phyloP scores from a whole-genome alignment of 2,329 filamentous ascomycete species.

The Colletotrichum echinochloae region DNA sequence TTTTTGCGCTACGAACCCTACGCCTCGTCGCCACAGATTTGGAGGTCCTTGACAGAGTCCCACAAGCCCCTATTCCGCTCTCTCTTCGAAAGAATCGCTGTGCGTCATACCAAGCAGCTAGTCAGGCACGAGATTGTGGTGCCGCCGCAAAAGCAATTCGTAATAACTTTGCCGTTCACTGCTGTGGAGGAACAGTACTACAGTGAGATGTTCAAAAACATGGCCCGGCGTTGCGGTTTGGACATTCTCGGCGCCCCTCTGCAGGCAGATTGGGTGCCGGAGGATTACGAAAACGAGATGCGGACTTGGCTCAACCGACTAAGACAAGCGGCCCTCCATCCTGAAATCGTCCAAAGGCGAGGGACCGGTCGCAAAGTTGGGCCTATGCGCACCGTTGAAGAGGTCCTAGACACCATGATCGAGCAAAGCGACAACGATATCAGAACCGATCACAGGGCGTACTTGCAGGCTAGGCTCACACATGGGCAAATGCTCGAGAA shows the following conservation, averaged over 20 bases:
- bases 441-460: slow-evolving; percentile 74
- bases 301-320: slow-evolving; percentile 81
- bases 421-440: slow-evolving; percentile 80
- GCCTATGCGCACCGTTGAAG: slow-evolving; percentile 82
- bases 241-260: slow-evolving; percentile 72
- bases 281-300: slow-evolving; percentile 78
- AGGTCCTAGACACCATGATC: slow-evolving; percentile 92
- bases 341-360: slow-evolving; percentile 76
- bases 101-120: slow-evolving; percentile 87
- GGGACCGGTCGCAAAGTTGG: slow-evolving; percentile 72
- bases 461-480: slow-evolving; percentile 72
- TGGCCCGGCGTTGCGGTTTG: slow-evolving; percentile 78
- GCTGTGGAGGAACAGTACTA: slow-evolving; percentile 94
- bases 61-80: slow-evolving; percentile 74
- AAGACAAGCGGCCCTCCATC: slow-evolving; percentile 86
- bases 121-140: slow-evolving; percentile 83
- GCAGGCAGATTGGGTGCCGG: slow-evolving; percentile 71
- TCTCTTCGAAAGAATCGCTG: slow-evolving; percentile 77
- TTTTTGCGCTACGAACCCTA: slow-evolving; percentile 87
- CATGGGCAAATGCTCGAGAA: slow-evolving; percentile 85
- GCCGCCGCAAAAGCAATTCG: slow-evolving; percentile 85
- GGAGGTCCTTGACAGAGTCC: slow-evolving; percentile 72
- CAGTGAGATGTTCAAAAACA: slow-evolving; percentile 77
- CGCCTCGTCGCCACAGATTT: slow-evolving; percentile 71
- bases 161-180: slow-evolving; percentile 91